Evolutionary conservation across 352 stramenopile genomes (phyloP), one percentile per base, ranked within the genome.

Genomic region (Thraustochytrium striatum): DNA sequence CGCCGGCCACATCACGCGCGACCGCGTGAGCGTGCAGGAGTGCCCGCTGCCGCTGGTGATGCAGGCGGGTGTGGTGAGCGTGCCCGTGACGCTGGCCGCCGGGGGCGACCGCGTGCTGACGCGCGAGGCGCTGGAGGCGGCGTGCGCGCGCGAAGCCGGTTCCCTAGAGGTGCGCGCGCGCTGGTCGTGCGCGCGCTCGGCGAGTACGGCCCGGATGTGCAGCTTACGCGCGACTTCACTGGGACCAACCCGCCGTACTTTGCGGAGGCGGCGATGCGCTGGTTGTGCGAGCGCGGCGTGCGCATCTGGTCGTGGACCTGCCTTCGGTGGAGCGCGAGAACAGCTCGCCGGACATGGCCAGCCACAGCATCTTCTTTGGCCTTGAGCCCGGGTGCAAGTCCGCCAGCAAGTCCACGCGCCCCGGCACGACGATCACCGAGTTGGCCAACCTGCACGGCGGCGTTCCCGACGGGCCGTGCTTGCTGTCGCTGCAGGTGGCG

Each of bases 221-320:
- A 81, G 32, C 44, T 28, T 25, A 8, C 32, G 9, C 55, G 53
- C 7, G 33, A 82, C 9, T 82, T 41, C 32, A 72, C 55, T 21
- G 73, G 73, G 36, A 72, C 65, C 33, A 81, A 81, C 78, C 65
- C 78, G 33, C 44, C 78, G 30, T 82, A 69, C 39, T 57, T 82
- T 21, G 58, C 78, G n/a, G 5, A 32, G 2, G 55, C 7, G 3
- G 55, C 65, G 1, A 79, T 79, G 39, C 3, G 21, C 7, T 82
- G 19, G 32, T 30, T 82, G 36, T 28, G 30, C 7, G 19, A 21
- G 28, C 41, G 55, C 19, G 58, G 61, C 25, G 55, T 79, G 11
- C 8, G 28, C 52, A 82, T 50, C 38, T 82, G 35, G 25, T 82
- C 30, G 65, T 82, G 33, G 78, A 82, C 57, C 78, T 82, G 11